Percentiles rank a stretch among this genome's conserved stretches.
phyloP scores from a whole-genome alignment of 1,139 yeast genomes.

The Saccharomyces hybrid region DNA sequence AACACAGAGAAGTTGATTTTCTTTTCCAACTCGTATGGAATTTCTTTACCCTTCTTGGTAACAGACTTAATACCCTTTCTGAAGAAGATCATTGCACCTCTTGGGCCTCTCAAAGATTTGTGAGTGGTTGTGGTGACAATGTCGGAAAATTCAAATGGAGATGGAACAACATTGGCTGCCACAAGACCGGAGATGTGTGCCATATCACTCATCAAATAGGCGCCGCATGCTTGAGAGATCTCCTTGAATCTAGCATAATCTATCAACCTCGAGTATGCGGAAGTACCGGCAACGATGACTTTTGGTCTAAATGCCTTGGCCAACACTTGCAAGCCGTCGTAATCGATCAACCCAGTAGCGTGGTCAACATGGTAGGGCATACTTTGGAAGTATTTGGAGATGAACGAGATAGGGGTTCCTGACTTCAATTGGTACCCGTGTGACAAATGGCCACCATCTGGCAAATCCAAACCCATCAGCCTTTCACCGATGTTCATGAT shows the following conservation, averaged over 20 bases:
- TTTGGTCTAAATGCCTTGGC: conserved; percentile 89
- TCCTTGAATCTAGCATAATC: conserved; percentile 85
- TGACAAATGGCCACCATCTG: conserved; percentile 95
- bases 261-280: conserved; percentile 87
- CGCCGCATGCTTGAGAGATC: conserved; percentile 90
- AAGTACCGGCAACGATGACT: conserved; percentile 92
- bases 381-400: conserved; percentile 91
- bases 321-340: conserved; percentile 77
- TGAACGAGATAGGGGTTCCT: conserved; percentile 77
- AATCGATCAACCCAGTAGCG: conserved; percentile 83
- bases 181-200: conserved; percentile 94
- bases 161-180: conserved; percentile 85
- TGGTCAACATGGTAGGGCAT: conserved; percentile 91
- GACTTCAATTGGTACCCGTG: conserved; percentile 88
- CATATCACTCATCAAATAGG: conserved; percentile 88
- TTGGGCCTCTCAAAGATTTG: conserved; percentile 95
- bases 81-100: conserved; percentile 98
- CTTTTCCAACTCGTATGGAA: conserved; percentile 77
- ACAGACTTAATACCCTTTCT: conserved; percentile 85
- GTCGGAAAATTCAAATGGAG: conserved; percentile 92
- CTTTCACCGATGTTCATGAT: conserved; percentile 85
- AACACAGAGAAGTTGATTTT: conserved; percentile 92
- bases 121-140: conserved; percentile 97
- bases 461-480: conserved; percentile 92
- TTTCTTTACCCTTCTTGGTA: conserved; percentile 80